Base-by-base conservation (phyloP, 2,329 filamentous ascomycete species). In the Aspergillus sclerotialis region DNA sequence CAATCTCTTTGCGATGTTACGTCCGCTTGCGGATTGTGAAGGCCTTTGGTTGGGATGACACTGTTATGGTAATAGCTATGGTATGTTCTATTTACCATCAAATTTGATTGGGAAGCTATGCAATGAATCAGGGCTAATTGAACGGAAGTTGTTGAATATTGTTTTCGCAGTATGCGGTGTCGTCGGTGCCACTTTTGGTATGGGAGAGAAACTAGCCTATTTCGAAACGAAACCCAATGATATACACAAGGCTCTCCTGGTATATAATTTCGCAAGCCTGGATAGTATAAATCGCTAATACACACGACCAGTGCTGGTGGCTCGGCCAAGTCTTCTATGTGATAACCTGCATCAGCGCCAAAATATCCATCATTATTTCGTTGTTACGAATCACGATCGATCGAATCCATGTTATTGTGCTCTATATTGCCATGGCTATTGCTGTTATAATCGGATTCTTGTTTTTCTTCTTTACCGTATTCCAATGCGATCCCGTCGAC, bases 281-380 rank as follows among this genome's bases (percentile, higher is more conserved):
- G 10, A 12, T 5, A 7, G 25, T 17, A 9, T 17, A 7, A 12
- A 5, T 11, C 24, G 4, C 13, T 18, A 27, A n/a, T 7, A 2
- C 12, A 12, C 36, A 29, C 23, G 31, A 35, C 4, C 19, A 45
- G 52, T 54, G 40, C 35, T 75, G 69, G 69, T 75, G 67, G 52
- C 52, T 75, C 7, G 70, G 67, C 45, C 70, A 75, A 40, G 43
- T 70, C 7, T 63, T 72, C 39, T 76, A 75, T 44, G 60, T 68
- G 1, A 39, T 68, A 8, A 61, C 65, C 4, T 70, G 63, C 13
- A 58, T 65, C 15, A 47, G 65, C 6, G 59, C 69, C 24, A 72
- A 71, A 35, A 51, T 73, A 23, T 65, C 70, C 3, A 68, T 76
- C 33, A 68, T 60, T 5, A 61, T 72, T 21, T 70, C 73, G 42